Conservation (phyloP, 768 basidiomycete species). For the Auricularia sp. region DNA sequence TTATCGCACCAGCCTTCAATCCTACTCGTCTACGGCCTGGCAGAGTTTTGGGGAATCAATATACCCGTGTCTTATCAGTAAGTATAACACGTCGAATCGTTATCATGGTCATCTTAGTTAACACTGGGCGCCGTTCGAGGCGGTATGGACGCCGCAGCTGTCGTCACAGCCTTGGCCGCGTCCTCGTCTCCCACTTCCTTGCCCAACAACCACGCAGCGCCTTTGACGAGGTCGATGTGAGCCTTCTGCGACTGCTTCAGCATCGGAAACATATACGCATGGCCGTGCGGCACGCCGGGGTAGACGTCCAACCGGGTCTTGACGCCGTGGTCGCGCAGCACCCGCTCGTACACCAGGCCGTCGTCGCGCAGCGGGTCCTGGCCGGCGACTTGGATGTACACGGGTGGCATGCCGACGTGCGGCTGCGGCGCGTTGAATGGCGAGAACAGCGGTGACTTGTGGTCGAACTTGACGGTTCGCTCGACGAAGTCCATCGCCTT, state of each 20-base stretch:
- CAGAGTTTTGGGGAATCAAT: no score
- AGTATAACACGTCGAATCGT: no score
- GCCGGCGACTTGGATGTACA: constrained; percentile 18
- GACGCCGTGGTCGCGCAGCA: constrained; percentile 16
- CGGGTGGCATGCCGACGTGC: constrained; percentile 15
- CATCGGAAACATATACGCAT: constrained; percentile 10
- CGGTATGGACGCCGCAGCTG: no score
- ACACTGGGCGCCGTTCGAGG: no score
- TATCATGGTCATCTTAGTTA: no score
- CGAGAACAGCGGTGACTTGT: constrained; percentile 15
- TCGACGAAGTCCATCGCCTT: background rate
- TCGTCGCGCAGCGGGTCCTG: constrained; percentile 22
- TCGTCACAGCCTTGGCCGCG: no score
- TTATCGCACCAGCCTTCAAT: no score
- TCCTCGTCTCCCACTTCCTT: no score
- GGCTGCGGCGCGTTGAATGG: constrained; percentile 3
- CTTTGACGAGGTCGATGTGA: constrained; percentile 11
- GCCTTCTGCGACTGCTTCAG: constrained; percentile 10
- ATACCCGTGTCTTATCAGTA: no score
- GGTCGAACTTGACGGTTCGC: background rate
- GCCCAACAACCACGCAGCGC: constrained; percentile 16
- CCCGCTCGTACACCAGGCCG: constrained; percentile 17
- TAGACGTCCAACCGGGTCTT: constrained; percentile 17
- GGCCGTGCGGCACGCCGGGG: constrained; percentile 19
- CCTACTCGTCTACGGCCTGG: no score